phyloP scores from a whole-genome alignment of 2,329 filamentous ascomycete species.

The Xylariaceae sp. region DNA sequence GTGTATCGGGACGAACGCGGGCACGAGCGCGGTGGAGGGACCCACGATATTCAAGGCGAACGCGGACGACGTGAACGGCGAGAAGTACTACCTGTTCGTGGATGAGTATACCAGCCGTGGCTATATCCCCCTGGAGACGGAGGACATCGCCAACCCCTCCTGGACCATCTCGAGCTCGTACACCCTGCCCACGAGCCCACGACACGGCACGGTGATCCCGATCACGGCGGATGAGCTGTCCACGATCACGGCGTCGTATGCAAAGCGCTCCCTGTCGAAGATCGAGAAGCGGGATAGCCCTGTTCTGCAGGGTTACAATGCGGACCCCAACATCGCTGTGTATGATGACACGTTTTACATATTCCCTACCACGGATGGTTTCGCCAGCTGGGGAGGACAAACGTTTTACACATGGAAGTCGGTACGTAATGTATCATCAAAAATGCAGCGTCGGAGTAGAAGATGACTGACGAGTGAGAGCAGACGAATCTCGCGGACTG shows the following conservation, averaged over 20 bases:
- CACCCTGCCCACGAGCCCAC: slow-evolving; percentile 43
- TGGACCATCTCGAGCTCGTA: slow-evolving; percentile 45
- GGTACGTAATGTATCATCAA: slow-evolving; percentile 4
- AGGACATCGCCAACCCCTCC: slow-evolving; percentile 41
- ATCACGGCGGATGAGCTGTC: slow-evolving; percentile 43
- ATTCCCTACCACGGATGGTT: slow-evolving; percentile 43
- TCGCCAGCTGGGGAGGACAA: slow-evolving; percentile 39
- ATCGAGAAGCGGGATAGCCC: slow-evolving; percentile 26
- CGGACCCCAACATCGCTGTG: slow-evolving; percentile 43
- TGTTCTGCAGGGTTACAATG: slow-evolving; percentile 34
- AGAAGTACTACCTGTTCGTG: slow-evolving; percentile 52
- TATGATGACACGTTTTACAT: slow-evolving; percentile 42
- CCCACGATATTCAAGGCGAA: slow-evolving; percentile 50
- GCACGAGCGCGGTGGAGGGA: slow-evolving; percentile 44
- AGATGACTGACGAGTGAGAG: neutral
- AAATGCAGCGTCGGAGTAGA: too few species aligned
- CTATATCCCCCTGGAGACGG: slow-evolving; percentile 50
- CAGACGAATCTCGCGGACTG: slow-evolving; percentile 35
- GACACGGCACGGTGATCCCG: slow-evolving; percentile 50
- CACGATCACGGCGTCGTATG: slow-evolving; percentile 22
- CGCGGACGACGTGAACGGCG: slow-evolving; percentile 41
- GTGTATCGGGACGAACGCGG: slow-evolving; percentile 48
- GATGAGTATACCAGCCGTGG: slow-evolving; percentile 48
- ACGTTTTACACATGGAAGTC: slow-evolving; percentile 46
- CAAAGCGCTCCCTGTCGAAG: neutral